Base-by-base conservation (phyloP, 257 asterid species). In the Solanum appendiculatum region DNA sequence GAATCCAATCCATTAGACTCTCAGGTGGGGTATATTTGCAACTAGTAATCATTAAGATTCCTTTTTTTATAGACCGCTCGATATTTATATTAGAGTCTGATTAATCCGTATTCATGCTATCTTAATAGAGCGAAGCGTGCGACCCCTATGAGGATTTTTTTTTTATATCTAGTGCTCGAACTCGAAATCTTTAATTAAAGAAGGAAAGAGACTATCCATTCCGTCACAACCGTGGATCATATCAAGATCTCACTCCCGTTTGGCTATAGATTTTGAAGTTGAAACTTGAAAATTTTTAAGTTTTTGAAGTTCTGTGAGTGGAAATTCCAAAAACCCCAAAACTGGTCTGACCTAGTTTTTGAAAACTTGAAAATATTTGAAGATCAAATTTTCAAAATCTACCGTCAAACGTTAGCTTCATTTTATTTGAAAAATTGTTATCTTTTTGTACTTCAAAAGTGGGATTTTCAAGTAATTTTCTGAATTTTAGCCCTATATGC, bases 1-100 rank as follows among this genome's bases (percentile, higher is more conserved):
- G 99, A 96, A 88, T 90, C 98, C 4, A 88, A 95, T 89, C 99
- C 99, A 3, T 74, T 97, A 84, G 99, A 97, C 84, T 93, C 99
- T 87, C 98, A 94, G 97, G 99, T 94, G 11, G 11, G 84, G 29
- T 46, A 9, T 27, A 21, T 74, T 11, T 73, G 29, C 36, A 75
- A 3, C 37, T 40, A 37, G 11, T 74, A 74, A 74, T 36, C 21
- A 23, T 37, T 2, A 21, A 56, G 0, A 2, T 56, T 20, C 5
- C 3, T 21, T 56, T 0, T 36, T 18, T 14, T 11, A 42, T 9
- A 14, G 15, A 42, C 14, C 10, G 48, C 1, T 20, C 25, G 64
- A 25, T 68, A 68, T 75, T 46, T 2, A 44, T 11, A n/a, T 37
- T 13, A 15, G 2, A 37, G 7, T 1, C 23, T 9, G 33, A 39